These are phyloP conservation scores for Nidularia sp. DNA, from an alignment of 768 basidiomycete species.

Conservation along the genomic window DNA sequence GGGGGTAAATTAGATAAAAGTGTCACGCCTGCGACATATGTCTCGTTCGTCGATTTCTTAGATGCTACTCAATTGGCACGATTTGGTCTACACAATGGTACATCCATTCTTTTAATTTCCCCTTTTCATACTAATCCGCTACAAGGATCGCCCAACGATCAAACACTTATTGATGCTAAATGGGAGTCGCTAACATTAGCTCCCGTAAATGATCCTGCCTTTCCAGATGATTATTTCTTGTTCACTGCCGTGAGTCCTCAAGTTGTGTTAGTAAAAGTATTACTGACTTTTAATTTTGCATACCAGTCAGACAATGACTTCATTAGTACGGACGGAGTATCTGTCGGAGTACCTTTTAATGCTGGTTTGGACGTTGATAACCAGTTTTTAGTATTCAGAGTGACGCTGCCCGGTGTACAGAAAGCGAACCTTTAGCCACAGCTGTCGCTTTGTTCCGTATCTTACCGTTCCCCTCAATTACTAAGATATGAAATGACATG, in stretches of 20 bases:
- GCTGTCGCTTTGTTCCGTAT: no score
- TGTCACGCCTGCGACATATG: constrained; percentile 51
- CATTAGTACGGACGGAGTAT: constrained; percentile 49
- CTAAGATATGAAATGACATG: no score
- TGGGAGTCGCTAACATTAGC: constrained; percentile 67
- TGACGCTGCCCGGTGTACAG: constrained; percentile 44
- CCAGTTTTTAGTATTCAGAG: constrained; percentile 58
- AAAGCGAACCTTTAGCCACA: no score
- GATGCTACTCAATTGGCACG: constrained; percentile 50
- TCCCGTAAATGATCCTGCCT: constrained; percentile 40
- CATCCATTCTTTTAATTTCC: constrained; percentile 3
- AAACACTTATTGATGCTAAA: constrained; percentile 57
- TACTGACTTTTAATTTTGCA: no score
- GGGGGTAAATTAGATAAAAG: constrained; percentile 40
- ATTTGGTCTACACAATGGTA: constrained; percentile 64
- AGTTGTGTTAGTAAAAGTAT: no score
- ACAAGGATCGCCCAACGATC: constrained; percentile 42
- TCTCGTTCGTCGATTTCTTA: constrained; percentile 51
- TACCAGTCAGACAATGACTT: constrained; percentile 61
- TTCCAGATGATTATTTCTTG: constrained; percentile 66
- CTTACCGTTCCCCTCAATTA: no score
- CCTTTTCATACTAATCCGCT: neutral
- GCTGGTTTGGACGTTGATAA: constrained; percentile 56
- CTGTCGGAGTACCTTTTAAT: constrained; percentile 45
- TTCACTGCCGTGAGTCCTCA: constrained; percentile 50